phyloP scores from a whole-genome alignment of 345 rosid genomes.

The Eucalyptus sideroxylon region DNA sequence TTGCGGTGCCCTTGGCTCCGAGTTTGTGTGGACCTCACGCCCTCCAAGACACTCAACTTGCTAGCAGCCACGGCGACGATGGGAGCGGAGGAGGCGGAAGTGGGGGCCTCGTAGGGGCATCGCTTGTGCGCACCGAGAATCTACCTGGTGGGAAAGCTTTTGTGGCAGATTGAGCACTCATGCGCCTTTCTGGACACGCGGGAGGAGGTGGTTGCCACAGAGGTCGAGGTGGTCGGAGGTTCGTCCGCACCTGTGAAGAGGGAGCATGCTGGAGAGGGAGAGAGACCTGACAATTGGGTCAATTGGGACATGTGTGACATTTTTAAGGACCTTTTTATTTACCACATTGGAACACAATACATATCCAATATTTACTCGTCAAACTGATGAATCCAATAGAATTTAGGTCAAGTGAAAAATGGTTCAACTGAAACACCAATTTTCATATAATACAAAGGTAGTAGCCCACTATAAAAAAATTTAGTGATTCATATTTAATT shows the following conservation, averaged over 20 bases:
- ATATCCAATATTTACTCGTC: accelerated
- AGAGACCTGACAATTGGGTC: too few relatives aligned
- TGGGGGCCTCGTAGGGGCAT: constrained; percentile 55
- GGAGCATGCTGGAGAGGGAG: too few relatives aligned
- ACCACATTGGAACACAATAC: accelerated
- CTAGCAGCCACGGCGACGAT: background rate
- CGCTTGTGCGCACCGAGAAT: constrained; percentile 67
- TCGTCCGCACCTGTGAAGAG: background rate
- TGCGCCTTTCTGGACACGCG: constrained; percentile 19
- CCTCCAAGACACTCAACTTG: constrained; percentile 26
- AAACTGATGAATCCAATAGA: accelerated
- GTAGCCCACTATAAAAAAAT: too few relatives aligned
- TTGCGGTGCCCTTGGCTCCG: constrained; percentile 7
- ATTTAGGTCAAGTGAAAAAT: too few relatives aligned
- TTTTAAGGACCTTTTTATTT: too few relatives aligned
- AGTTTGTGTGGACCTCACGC: constrained; percentile 37
- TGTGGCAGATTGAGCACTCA: constrained; percentile 61
- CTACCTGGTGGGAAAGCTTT: constrained; percentile 47
- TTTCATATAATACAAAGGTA: too few relatives aligned
- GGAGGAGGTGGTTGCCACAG: background rate
- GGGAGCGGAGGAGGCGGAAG: background rate
- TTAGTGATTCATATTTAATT: too few relatives aligned
- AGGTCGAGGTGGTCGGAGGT: background rate
- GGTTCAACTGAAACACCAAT: accelerated
- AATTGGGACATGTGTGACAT: too few relatives aligned